Percentiles rank a stretch among this genome's conserved stretches.
Evolutionary conservation across 805 yeast species (phyloP).

Genomic region (Candida maltosa): DNA sequence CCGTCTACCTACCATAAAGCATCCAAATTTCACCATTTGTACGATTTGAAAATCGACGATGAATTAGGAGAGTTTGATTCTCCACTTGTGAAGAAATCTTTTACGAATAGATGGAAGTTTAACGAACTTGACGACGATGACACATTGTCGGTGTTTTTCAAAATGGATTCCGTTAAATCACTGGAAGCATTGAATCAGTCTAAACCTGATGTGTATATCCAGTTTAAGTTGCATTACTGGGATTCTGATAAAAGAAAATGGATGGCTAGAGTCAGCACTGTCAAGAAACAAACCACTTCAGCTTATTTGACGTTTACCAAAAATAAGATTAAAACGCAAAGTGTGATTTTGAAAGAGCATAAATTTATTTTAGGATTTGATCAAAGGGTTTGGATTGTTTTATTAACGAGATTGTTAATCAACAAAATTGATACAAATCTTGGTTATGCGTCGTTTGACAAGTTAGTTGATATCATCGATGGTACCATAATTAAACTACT

Average conservation of each 20-base stretch:
- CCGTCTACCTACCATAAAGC: conserved; percentile 27
- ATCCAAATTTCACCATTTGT: conserved; percentile 14
- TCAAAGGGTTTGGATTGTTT: conserved; percentile 24
- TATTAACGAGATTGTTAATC: conserved; percentile 30
- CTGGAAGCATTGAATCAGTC: conserved; percentile 13
- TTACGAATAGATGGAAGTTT: conserved; percentile 38
- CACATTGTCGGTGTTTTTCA: conserved; percentile 29
- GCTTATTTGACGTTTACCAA: too few species aligned
- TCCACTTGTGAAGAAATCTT: conserved; percentile 24
- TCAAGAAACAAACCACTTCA: conserved; percentile 26
- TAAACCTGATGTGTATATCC: conserved; percentile 25
- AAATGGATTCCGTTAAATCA: conserved; percentile 25
- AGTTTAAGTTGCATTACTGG: conserved; percentile 30
- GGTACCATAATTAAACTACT: conserved; percentile 21
- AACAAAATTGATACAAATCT: conserved; percentile 30
- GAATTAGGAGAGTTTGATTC: conserved; percentile 28
- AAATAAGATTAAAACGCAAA: conserved; percentile 16
- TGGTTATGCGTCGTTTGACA: conserved; percentile 32
- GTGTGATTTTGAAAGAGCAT: conserved; percentile 20
- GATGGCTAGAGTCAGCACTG: conserved; percentile 29
- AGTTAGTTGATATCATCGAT: conserved; percentile 23
- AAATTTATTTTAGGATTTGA: conserved; percentile 29
- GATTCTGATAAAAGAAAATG: conserved; percentile 14
- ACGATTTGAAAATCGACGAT: conserved; percentile 32
- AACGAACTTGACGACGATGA: conserved; percentile 18